phyloP scores from a whole-genome alignment of 352 stramenopile genomes.

The Phytopythium montanum region DNA sequence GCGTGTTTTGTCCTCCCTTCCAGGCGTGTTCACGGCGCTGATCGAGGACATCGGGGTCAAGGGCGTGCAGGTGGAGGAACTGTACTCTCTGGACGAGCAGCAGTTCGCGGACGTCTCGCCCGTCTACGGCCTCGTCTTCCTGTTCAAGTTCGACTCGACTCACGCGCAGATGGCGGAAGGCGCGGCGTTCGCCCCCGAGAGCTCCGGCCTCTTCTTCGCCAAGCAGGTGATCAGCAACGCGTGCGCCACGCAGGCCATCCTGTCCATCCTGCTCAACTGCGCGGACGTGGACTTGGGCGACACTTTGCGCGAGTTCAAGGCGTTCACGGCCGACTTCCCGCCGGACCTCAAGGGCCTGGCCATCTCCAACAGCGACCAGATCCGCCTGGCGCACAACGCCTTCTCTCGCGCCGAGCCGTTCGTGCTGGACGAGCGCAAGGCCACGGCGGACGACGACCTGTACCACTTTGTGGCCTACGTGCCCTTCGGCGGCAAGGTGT shows the following conservation, averaged over 20 bases:
- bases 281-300: conserved; percentile 58
- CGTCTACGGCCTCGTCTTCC: conserved; percentile 94
- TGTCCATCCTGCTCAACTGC: conserved; percentile 96
- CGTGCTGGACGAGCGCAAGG: conserved; percentile 68
- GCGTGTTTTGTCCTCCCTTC: not conserved
- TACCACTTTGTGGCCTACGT: conserved; percentile 98
- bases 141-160: conserved; percentile 92
- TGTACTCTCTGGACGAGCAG: conserved; percentile 91
- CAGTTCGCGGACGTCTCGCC: conserved; percentile 64
- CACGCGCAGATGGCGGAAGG: conserved; percentile 33
- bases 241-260: conserved; percentile 95
- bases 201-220: conserved; percentile 92
- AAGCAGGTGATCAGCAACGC: conserved; percentile 96
- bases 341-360: conserved; percentile 79
- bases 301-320: conserved; percentile 71
- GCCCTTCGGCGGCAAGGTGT: conserved; percentile 85
- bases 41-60: conserved; percentile 93
- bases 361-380: conserved; percentile 86
- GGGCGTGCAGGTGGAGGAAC: conserved; percentile 92
- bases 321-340: conserved; percentile 75
- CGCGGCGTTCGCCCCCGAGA: conserved; percentile 22
- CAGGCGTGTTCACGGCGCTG: conserved; percentile 89
- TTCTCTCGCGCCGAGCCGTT: conserved; percentile 81
- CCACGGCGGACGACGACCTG: conserved; percentile 89
- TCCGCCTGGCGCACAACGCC: conserved; percentile 81